These are phyloP conservation scores for Closterium sp. DNA, from an alignment of 139 green algal species.

Conservation along the genomic window DNA sequence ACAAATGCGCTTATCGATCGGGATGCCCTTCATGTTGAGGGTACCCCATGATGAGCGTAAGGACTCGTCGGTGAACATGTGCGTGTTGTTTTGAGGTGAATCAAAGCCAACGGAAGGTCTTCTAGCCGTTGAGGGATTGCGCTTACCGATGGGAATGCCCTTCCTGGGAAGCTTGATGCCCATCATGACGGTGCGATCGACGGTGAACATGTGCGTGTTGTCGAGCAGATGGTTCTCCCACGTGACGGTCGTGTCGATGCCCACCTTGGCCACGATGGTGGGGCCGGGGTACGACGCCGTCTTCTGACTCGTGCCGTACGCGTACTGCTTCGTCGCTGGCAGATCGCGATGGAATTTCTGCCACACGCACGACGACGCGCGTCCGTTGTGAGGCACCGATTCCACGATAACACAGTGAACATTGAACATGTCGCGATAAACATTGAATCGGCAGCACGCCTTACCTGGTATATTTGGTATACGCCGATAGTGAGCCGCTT, in stretches of 20 bases:
- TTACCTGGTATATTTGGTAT: neutral
- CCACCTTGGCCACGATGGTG: slow-evolving; percentile 10
- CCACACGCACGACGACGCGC: no score
- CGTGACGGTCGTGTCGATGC: slow-evolving; percentile 3
- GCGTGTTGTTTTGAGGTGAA: no score
- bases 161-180: neutral
- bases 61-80: no score
- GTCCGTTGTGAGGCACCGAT: no score
- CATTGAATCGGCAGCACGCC: no score
- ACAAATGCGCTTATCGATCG: neutral
- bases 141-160: neutral
- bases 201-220: slow-evolving; percentile 16
- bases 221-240: slow-evolving; percentile 34
- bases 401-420: no score
- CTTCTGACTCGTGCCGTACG: neutral
- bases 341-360: neutral
- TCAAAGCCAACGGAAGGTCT: no score
- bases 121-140: neutral
- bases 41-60: no score
- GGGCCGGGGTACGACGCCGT: neutral
- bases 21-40: no score
- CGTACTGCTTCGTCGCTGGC: neutral
- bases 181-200: slow-evolving; percentile 23
- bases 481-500: neutral
- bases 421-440: no score